Evolutionary conservation across 768 basidiomycete genomes (phyloP), one percentile per base, ranked within the genome.

Genomic region (Filobasidium wieringae): DNA sequence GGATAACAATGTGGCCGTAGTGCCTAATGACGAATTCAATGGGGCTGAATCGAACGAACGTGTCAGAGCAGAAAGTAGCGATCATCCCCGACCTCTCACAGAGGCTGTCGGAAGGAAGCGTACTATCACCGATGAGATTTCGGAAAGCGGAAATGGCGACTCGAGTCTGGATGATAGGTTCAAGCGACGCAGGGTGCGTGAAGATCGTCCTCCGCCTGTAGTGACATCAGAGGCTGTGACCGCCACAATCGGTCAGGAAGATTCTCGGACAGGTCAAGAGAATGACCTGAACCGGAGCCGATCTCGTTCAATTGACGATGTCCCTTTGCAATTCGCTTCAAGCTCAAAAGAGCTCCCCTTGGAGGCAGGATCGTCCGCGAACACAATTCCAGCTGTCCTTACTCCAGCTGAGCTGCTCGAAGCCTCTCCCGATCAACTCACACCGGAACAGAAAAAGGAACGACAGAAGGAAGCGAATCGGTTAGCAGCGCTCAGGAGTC

Each of bases 401-500:
- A 37, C 36, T 9, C 36, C 36, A n/a, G 36, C 36, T 37, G 36
- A 37, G 36, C 9, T 37, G 36, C 36, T 37, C 9, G 36, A 37
- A 37, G 36, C 29, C 43, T 26, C 43, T 27, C 22, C 29, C 43
- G n/a, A 37, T 37, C 11, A 37, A n/a, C 36, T 37, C n/a, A 56
- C 55, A 4, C 27, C 40, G 27, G 63, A 62, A 40, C 61, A 70
- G 34, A 69, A 67, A 63, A 69, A 65, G 55, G 55, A 53, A n/a
- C 55, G 61, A 27, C 62, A 63, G 59, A 66, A 59, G 39, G 64
- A 62, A 30, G 65, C 66, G 45, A 73, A 73, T 62, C 55, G 65
- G 47, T 63, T 65, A 31, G 72, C 72, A 1, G 72, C 72, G 2
- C 65, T 68, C 45, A 58, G 61, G 51, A 69, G 68, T 59, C 49